Conservation (phyloP, 306 rosid genomes). For the Canavalia gladiata region DNA sequence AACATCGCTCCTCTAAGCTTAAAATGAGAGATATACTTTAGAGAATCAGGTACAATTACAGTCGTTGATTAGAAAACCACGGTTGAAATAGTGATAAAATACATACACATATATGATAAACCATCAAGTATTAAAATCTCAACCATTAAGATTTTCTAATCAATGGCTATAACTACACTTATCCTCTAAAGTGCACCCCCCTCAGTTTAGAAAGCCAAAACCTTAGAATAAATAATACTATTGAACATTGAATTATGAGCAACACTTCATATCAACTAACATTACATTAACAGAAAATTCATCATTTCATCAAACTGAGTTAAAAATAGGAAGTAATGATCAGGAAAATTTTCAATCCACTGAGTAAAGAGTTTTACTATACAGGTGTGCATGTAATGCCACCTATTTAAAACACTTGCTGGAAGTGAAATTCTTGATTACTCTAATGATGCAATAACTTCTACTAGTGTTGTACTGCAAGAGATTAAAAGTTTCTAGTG, state of each 20-base stretch:
- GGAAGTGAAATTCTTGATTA: constrained; percentile 1
- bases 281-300: not conserved
- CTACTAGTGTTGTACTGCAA: not conserved
- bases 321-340: not conserved
- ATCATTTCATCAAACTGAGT: constrained; percentile 15
- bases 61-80: not conserved
- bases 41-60: not conserved
- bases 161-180: not conserved
- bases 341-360: constrained; percentile 3
- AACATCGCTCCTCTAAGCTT: no score
- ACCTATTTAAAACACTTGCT: not conserved
- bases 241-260: not conserved
- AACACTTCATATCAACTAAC: constrained; percentile 7
- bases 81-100: not conserved
- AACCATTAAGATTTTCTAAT: not conserved
- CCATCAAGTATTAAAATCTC: not conserved
- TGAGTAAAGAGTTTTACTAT: constrained; percentile 17
- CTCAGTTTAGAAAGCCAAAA: not conserved
- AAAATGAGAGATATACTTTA: not conserved
- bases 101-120: not conserved
- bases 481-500: not conserved
- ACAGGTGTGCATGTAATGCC: not conserved
- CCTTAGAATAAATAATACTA: not conserved
- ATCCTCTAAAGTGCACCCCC: not conserved
- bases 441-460: not conserved